Conservation (phyloP, 1,139 yeast species). For the Pichia sp. region DNA sequence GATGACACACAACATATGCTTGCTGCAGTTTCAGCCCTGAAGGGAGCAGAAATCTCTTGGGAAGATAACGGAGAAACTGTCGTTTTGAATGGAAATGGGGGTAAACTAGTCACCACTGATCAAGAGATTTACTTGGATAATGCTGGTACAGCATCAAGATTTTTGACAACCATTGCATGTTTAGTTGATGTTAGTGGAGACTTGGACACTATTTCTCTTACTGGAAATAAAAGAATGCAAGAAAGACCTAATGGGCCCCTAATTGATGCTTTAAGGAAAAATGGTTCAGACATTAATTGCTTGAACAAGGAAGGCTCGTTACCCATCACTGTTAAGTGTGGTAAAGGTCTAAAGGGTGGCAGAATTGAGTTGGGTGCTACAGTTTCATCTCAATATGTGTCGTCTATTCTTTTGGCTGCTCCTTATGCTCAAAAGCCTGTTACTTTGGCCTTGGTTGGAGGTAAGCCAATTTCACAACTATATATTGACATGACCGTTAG, state of each 20-base stretch:
- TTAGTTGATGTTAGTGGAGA: constrained; percentile 52
- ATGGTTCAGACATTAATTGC: constrained; percentile 74
- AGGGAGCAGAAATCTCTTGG: constrained; percentile 76
- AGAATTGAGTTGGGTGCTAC: constrained; percentile 92
- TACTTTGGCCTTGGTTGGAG: constrained; percentile 84
- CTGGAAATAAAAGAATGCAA: constrained; percentile 97
- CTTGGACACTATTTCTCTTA: constrained; percentile 53
- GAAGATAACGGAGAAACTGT: constrained; percentile 88
- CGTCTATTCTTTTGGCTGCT: constrained; percentile 95
- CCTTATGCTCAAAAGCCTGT: constrained; percentile 91
- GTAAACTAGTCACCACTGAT: constrained; percentile 56
- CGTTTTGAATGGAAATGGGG: constrained; percentile 85
- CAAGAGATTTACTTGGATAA: constrained; percentile 82
- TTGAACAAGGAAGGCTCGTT: constrained; percentile 75
- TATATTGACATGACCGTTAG: constrained; percentile 96
- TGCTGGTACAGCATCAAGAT: constrained; percentile 98
- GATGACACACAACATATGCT: constrained; percentile 97
- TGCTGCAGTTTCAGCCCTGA: constrained; percentile 70
- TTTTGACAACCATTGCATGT: constrained; percentile 86
- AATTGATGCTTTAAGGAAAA: constrained; percentile 79
- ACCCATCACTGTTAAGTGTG: constrained; percentile 72
- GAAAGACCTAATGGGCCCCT: constrained; percentile 96
- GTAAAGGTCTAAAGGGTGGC: constrained; percentile 79
- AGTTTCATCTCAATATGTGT: constrained; percentile 94
- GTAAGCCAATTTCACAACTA: constrained; percentile 92